These are phyloP conservation scores for Macaranga tanarius DNA, from an alignment of 441 rosid species.

Conservation along the genomic window DNA sequence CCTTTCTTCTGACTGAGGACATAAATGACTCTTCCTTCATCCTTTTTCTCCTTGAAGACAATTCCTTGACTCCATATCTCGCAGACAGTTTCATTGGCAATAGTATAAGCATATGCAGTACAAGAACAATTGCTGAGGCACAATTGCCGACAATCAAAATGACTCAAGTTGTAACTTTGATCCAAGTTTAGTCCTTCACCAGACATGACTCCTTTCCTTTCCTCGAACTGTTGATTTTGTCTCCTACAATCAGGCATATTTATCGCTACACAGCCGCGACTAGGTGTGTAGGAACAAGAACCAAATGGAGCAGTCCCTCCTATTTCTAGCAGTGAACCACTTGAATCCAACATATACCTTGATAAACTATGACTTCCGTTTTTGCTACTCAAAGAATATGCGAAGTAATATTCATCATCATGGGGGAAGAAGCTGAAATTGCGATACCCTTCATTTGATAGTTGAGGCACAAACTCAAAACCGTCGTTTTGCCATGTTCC, in stretches of 20 bases:
- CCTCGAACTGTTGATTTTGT: neutral
- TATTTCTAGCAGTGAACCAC: too few species aligned
- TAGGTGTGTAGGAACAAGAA: too few species aligned
- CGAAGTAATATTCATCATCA: neutral
- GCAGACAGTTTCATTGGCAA: neutral
- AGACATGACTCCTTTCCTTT: constrained; percentile 4
- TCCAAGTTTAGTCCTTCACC: neutral
- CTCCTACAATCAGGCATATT: too few species aligned
- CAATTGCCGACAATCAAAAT: neutral
- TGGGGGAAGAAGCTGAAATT: constrained; percentile 6
- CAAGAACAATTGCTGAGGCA: constrained; percentile 15
- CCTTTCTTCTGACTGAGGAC: constrained; percentile 5
- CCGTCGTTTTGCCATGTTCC: constrained; percentile 5
- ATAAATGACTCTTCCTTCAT: neutral
- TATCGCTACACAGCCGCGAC: too few species aligned
- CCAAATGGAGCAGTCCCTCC: too few species aligned
- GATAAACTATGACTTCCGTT: too few species aligned
- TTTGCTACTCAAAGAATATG: too few species aligned
- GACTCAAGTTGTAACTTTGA: neutral
- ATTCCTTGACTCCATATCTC: constrained; percentile 10
- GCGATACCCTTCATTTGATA: neutral
- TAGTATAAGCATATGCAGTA: constrained; percentile 9
- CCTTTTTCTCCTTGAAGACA: neutral
- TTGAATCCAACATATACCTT: too few species aligned
- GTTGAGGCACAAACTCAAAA: neutral